Conservation (phyloP, 2,329 filamentous ascomycete genomes). For the Talaromyces sp. region DNA sequence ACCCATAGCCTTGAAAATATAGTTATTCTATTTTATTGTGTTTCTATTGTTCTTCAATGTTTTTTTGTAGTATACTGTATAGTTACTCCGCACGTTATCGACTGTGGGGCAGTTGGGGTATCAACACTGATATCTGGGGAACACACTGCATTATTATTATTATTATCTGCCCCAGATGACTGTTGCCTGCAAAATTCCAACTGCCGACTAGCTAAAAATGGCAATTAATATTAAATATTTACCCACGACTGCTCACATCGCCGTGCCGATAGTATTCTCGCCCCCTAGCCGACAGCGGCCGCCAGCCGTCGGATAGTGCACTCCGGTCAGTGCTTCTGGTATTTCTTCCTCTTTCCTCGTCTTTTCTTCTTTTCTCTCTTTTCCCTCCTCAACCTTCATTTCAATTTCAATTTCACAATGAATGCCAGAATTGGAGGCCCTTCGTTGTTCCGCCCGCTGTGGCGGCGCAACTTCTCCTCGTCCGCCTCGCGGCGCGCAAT, state of each 20-base stretch:
- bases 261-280: background rate
- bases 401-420: constrained; percentile 7
- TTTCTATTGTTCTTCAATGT: background rate
- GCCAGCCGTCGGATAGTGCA: background rate
- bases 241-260: background rate
- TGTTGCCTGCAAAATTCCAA: background rate
- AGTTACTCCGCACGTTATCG: background rate
- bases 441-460: constrained; percentile 27
- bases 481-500: constrained; percentile 61
- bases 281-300: background rate
- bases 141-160: background rate
- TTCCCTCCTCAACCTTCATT: background rate
- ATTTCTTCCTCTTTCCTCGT: constrained; percentile 2
- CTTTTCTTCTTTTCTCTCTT: background rate
- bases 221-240: background rate
- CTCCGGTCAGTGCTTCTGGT: background rate
- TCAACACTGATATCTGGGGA: background rate
- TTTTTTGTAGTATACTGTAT: background rate
- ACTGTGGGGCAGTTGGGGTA: background rate
- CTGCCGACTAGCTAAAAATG: background rate
- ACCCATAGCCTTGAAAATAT: background rate
- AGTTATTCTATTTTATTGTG: background rate
- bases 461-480: constrained; percentile 58
- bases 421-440: constrained; percentile 22
- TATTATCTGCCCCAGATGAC: no score